Evolutionary conservation across 805 yeast genomes (phyloP).

Genomic region (Saccharomycopsis vini): DNA sequence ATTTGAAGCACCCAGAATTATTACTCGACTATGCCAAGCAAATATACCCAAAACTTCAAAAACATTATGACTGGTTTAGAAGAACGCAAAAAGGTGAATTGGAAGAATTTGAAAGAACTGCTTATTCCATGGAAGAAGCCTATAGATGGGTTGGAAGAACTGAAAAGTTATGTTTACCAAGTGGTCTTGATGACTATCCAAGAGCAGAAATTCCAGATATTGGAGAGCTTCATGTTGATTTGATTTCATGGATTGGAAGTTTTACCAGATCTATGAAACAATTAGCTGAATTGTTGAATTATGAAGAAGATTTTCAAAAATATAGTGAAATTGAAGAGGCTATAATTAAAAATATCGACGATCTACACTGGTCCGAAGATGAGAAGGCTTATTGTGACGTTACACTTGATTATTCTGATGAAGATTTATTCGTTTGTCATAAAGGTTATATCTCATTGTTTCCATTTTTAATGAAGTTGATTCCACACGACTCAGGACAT

Average conservation of each 20-base stretch:
- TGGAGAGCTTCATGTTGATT: slow-evolving; percentile 86
- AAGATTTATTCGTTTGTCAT: slow-evolving; percentile 65
- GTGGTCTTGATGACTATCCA: slow-evolving; percentile 95
- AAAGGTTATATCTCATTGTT: slow-evolving; percentile 81
- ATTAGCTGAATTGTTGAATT: slow-evolving; percentile 56
- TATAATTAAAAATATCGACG: slow-evolving; percentile 56
- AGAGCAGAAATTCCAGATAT: slow-evolving; percentile 71
- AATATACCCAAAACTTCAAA: slow-evolving; percentile 67
- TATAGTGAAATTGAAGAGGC: slow-evolving; percentile 47
- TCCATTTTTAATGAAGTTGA: slow-evolving; percentile 71
- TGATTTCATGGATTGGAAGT: slow-evolving; percentile 87
- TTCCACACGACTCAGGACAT: slow-evolving; percentile 38
- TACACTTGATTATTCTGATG: slow-evolving; percentile 65
- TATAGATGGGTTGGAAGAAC: slow-evolving; percentile 95
- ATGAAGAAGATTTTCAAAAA: slow-evolving; percentile 45
- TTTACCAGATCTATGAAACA: slow-evolving; percentile 78
- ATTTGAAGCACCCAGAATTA: slow-evolving; percentile 50
- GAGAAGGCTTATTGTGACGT: slow-evolving; percentile 73
- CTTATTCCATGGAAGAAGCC: slow-evolving; percentile 40
- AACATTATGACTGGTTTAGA: slow-evolving; percentile 81
- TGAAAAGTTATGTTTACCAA: slow-evolving; percentile 72
- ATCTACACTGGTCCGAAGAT: slow-evolving; percentile 70
- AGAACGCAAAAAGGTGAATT: slow-evolving; percentile 68
- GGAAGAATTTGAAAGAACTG: slow-evolving; percentile 59
- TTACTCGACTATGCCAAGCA: slow-evolving; percentile 46